Percentiles rank a stretch among this genome's conserved stretches.
Evolutionary conservation across 805 yeast species (phyloP).

Genomic region (Monosporozyma aquatica): DNA sequence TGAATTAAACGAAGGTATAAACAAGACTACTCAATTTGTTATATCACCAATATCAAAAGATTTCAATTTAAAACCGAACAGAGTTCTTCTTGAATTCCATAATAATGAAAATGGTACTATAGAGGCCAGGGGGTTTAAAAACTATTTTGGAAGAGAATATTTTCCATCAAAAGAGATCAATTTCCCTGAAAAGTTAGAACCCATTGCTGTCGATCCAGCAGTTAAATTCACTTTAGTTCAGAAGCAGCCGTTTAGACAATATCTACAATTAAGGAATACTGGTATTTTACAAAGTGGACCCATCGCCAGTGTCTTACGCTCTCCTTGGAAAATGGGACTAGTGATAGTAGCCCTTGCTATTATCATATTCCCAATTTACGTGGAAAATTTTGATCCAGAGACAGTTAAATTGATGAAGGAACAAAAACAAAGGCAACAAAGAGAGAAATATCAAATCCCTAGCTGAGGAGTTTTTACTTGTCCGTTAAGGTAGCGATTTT

Average conservation of each 20-base stretch:
- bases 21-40: conserved; percentile 24
- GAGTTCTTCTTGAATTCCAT: conserved; percentile 22
- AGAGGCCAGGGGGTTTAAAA: conserved; percentile 19
- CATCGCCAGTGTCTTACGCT: conserved; percentile 30
- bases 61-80: conserved; percentile 29
- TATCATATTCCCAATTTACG: conserved; percentile 27
- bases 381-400: conserved; percentile 37
- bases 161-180: conserved; percentile 27
- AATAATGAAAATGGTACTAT: conserved; percentile 15
- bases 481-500: no score
- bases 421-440: conserved; percentile 22
- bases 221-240: conserved; percentile 21
- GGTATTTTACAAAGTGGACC: conserved; percentile 33
- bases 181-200: conserved; percentile 25
- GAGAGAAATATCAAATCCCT: conserved; percentile 16
- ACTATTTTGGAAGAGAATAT: conserved; percentile 28
- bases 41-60: conserved; percentile 24
- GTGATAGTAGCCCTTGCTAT: conserved; percentile 22
- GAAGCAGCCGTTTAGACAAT: conserved; percentile 27
- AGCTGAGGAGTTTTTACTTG: no score
- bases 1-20: conserved; percentile 20
- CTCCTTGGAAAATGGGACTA: conserved; percentile 32
- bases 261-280: conserved; percentile 27
- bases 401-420: conserved; percentile 30
- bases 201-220: conserved; percentile 14